phyloP scores from a whole-genome alignment of 2,329 filamentous ascomycete species.

The Neofusicoccum umdonicola region DNA sequence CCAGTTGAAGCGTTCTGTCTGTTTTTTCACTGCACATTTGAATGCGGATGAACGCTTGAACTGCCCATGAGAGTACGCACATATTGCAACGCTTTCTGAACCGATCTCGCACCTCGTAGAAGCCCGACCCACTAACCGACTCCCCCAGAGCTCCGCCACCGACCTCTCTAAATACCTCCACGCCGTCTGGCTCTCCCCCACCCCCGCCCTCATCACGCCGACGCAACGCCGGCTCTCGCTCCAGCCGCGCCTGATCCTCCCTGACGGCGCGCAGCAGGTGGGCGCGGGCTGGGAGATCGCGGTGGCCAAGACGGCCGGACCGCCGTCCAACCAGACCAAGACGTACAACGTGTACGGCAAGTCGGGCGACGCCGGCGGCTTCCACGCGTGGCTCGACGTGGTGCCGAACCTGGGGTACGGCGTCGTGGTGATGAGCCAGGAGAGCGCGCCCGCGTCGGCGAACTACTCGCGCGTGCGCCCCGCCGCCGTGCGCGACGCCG shows the following conservation, averaged over 20 bases:
- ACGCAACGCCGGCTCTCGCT: conserved; percentile 27
- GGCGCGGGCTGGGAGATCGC: conserved; percentile 33
- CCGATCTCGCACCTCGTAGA: not conserved
- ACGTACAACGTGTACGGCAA: conserved; percentile 30
- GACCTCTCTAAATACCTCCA: conserved; percentile 29
- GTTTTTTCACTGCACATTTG: too few relatives aligned
- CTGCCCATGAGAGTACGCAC: too few relatives aligned
- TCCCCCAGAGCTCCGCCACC: conserved; percentile 25
- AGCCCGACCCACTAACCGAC: not conserved
- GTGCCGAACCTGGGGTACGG: conserved; percentile 33
- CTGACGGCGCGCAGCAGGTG: conserved; percentile 29
- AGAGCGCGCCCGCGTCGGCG: not conserved
- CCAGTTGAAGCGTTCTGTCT: too few relatives aligned
- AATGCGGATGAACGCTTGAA: too few relatives aligned
- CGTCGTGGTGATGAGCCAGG: conserved; percentile 23
- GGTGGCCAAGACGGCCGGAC: not conserved
- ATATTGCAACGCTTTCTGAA: not conserved
- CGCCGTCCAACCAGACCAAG: conserved; percentile 13
- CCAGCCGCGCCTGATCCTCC: conserved; percentile 24
- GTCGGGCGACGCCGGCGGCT: conserved; percentile 33
- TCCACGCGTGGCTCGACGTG: conserved; percentile 31
- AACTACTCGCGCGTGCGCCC: conserved; percentile 24
- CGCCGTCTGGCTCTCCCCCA: conserved; percentile 25
- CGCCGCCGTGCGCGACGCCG: conserved; percentile 19
- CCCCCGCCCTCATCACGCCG: conserved; percentile 26